These are phyloP conservation scores for Colletotrichum sp. DNA, from an alignment of 2,329 filamentous ascomycete species.

Conservation along the genomic window DNA sequence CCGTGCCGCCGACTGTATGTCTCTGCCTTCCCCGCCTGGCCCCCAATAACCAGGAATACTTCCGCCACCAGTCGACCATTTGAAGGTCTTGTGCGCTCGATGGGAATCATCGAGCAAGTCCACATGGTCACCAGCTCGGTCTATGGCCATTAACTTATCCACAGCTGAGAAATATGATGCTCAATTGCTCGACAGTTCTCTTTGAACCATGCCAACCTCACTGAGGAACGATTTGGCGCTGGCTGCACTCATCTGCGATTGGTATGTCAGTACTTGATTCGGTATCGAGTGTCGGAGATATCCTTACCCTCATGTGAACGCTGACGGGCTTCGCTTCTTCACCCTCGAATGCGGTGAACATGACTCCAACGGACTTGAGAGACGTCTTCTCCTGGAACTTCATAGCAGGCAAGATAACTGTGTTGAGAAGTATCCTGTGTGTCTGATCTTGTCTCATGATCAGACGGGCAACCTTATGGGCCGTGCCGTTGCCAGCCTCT, in stretches of 20 bases:
- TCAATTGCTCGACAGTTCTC: slow-evolving; percentile 50
- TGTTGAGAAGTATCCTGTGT: slow-evolving; percentile 86
- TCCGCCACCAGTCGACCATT: not conserved
- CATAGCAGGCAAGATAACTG: slow-evolving; percentile 78
- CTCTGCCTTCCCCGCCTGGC: not conserved
- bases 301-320: slow-evolving; percentile 65
- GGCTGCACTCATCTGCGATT: slow-evolving; percentile 54
- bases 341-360: slow-evolving; percentile 69
- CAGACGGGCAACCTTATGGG: slow-evolving; percentile 66
- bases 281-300: not conserved
- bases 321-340: slow-evolving; percentile 58
- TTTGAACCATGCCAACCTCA: slow-evolving; percentile 54
- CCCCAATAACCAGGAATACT: not conserved
- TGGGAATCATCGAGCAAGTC: not conserved
- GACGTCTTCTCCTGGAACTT: slow-evolving; percentile 79
- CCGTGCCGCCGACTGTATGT: slow-evolving; percentile 6
- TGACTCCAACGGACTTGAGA: slow-evolving; percentile 72
- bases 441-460: slow-evolving; percentile 93
- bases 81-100: not conserved
- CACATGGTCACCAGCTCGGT: not conserved
- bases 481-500: slow-evolving; percentile 21
- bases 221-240: slow-evolving; percentile 58
- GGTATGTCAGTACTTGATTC: not conserved
- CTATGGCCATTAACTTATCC: not conserved
- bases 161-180: not conserved